Conservation (phyloP, 148 eudicot species). For the Polygonum maritimum region DNA sequence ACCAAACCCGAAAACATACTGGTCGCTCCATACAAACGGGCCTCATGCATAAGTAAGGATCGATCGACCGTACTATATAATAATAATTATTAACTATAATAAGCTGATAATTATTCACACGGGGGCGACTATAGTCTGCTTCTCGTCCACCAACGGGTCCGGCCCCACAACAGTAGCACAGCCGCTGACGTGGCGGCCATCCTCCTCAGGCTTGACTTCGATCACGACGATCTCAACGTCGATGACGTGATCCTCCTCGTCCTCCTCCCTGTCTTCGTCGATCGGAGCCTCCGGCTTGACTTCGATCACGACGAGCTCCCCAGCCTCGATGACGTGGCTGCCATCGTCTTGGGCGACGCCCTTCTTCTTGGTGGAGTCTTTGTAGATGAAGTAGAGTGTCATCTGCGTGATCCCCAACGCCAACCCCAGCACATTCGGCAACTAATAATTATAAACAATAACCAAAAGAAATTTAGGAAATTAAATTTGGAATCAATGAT, state of each 20-base stretch:
- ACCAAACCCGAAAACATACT: too few species aligned
- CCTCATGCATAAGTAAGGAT: too few species aligned
- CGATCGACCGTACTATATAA: too few species aligned
- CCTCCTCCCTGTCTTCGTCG: neutral
- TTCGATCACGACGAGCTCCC: neutral
- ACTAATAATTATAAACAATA: neutral
- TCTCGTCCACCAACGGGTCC: neutral
- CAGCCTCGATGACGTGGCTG: neutral
- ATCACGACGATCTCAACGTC: neutral
- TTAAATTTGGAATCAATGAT: neutral
- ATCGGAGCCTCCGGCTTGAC: neutral
- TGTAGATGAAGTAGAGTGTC: conserved; percentile 7
- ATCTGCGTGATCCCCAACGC: conserved; percentile 9
- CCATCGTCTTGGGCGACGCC: neutral
- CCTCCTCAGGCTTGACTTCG: neutral
- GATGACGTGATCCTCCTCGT: neutral
- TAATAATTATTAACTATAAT: too few species aligned
- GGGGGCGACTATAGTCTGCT: neutral
- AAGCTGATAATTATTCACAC: neutral
- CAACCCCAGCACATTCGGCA: conserved; percentile 15
- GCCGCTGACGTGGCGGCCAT: neutral
- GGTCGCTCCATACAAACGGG: too few species aligned
- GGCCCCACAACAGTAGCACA: neutral
- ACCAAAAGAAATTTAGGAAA: neutral
- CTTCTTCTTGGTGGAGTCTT: neutral